Base-by-base conservation (phyloP, 169 alveolate genomes). In the Eimeria sp. region DNA sequence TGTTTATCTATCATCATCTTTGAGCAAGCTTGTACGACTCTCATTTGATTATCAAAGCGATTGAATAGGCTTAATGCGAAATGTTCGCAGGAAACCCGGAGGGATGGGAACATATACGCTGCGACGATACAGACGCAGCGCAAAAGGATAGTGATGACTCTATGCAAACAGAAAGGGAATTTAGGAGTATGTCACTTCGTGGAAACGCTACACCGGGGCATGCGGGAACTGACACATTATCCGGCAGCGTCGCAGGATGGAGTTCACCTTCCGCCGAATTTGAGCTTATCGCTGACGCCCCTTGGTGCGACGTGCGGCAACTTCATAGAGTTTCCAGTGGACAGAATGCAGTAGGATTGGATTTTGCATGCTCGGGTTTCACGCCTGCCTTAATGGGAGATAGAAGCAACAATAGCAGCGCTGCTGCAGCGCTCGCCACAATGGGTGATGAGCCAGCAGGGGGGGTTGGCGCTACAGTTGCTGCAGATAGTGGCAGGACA, bases 61-160 rank as follows among this genome's bases (percentile, higher is more conserved):
- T 5, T 61, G 78, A 58, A 40, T 49, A 61, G 16, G 34, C 25
- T 22, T 3, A 20, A 3, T n/a, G 45, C 67, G 27, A 5, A 5
- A 40, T 84, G n/a, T 84, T 45, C 30, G 54, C 93, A 87, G 93
- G 72, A 43, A 25, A 63, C 67, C 58, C 82, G 7, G 93, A 87
- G n/a, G 80, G 93, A 45, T 87, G 93, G 93, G 93, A 87, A 63
- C 82, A 87, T 27, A 61, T 87, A n/a, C 80, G 65, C 91, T 34
- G 91, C 91, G 91, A 83, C 22, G 91, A 83, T 80, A 51, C n/a
- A n/a, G 16, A 27, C 27, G 54, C 57, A 73, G 30, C 54, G 20
- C n/a, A 40, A 3, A 73, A 18, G 57, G 14, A 54, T 45, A 34
- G 58, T 45, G 76, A 83, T 34, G 76, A 83, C 67, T 20, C 91